Conservation (phyloP, 2,329 filamentous ascomycete species). For the Beauveria australis region DNA sequence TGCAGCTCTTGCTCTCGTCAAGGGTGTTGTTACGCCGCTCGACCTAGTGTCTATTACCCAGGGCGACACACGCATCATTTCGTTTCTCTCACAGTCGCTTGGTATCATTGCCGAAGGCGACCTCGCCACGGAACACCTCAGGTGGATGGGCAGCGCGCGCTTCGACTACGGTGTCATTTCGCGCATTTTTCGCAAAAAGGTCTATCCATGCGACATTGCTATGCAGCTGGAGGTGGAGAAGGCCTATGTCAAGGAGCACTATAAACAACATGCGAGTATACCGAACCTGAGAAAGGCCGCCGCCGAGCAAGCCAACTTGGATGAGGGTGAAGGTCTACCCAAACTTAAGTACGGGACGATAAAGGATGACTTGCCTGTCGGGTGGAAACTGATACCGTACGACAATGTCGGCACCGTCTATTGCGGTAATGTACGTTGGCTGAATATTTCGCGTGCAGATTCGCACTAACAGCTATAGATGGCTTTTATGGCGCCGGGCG, state of each 20-base stretch:
- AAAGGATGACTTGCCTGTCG: slow-evolving; percentile 64
- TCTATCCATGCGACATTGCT: slow-evolving; percentile 84
- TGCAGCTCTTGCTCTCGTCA: slow-evolving; percentile 77
- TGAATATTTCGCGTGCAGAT: not conserved
- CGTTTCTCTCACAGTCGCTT: slow-evolving; percentile 83
- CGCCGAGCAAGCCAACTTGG: not conserved
- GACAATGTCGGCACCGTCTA: slow-evolving; percentile 88
- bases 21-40: slow-evolving; percentile 74
- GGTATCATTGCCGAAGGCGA: slow-evolving; percentile 88
- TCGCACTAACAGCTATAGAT: slow-evolving; percentile 44
- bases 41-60: slow-evolving; percentile 87
- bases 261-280: slow-evolving; percentile 42
- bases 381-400: slow-evolving; percentile 66
- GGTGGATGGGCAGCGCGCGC: slow-evolving; percentile 83
- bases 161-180: slow-evolving; percentile 82
- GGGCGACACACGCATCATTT: slow-evolving; percentile 63
- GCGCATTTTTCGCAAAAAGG: slow-evolving; percentile 63
- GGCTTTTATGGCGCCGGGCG: slow-evolving; percentile 80
- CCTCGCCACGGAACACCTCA: slow-evolving; percentile 78
- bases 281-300: slow-evolving; percentile 16
- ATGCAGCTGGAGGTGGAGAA: slow-evolving; percentile 80
- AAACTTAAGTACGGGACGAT: slow-evolving; percentile 71
- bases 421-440: slow-evolving; percentile 65
- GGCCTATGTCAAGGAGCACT: slow-evolving; percentile 62
- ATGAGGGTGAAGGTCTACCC: slow-evolving; percentile 52